These are phyloP conservation scores for Metschnikowia bowlesiae DNA, from an alignment of 805 yeast species.

Conservation along the genomic window DNA sequence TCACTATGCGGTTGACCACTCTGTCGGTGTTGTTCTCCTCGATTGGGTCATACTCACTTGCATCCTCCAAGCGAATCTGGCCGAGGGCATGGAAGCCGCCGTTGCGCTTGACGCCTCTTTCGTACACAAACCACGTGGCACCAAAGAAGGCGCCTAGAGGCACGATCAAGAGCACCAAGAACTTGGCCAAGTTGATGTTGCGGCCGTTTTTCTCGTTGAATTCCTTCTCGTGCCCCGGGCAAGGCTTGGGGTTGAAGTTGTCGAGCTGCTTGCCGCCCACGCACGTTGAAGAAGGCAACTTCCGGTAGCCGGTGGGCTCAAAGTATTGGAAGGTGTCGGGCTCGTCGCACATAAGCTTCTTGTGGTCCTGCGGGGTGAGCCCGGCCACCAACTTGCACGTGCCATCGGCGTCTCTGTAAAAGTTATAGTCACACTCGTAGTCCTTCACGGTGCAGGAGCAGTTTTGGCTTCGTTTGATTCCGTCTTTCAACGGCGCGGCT, in stretches of 20 bases:
- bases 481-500: conserved; percentile 52
- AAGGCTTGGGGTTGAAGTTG: conserved; percentile 58
- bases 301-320: conserved; percentile 90
- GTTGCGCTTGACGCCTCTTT: conserved; percentile 72
- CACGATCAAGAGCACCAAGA: conserved; percentile 47
- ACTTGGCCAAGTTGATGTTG: conserved; percentile 51
- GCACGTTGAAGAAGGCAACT: conserved; percentile 81
- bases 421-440: conserved; percentile 92
- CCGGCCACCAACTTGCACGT: conserved; percentile 85
- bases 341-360: conserved; percentile 52
- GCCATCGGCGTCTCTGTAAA: conserved; percentile 63
- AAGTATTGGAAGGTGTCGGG: conserved; percentile 62
- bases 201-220: conserved; percentile 50
- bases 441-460: conserved; percentile 86
- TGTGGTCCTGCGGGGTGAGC: conserved; percentile 57
- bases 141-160: conserved; percentile 54
- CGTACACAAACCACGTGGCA: conserved; percentile 68
- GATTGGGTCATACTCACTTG: conserved; percentile 49
- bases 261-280: conserved; percentile 74
- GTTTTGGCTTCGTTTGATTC: conserved; percentile 53
- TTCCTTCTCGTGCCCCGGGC: conserved; percentile 82
- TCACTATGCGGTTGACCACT: conserved; percentile 54
- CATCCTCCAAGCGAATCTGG: conserved; percentile 76
- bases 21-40: conserved; percentile 61
- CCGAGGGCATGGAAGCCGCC: conserved; percentile 79